These are phyloP conservation scores for Wickerhamomyces mucosus DNA, from an alignment of 805 yeast genomes.

Conservation along the genomic window DNA sequence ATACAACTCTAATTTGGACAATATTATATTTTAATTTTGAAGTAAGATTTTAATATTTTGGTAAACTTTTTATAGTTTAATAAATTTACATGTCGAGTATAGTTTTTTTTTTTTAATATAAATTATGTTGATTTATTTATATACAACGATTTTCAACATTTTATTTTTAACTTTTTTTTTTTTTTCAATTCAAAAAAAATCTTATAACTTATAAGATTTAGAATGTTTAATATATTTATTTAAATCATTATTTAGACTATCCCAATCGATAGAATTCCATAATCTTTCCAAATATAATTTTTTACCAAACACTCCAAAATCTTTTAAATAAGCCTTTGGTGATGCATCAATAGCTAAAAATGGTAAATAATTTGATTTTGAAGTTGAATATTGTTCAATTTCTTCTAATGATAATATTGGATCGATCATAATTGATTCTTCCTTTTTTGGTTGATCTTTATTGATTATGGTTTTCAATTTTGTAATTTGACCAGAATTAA, in stretches of 20 bases:
- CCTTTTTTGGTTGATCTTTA: conserved; percentile 3
- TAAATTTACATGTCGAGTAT: no score
- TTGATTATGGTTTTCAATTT: conserved; percentile 10
- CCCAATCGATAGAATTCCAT: conserved; percentile 71
- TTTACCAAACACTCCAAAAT: conserved; percentile 74
- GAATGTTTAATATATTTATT: no score
- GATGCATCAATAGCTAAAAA: conserved; percentile 64
- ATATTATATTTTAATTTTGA: no score
- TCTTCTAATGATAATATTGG: conserved; percentile 20
- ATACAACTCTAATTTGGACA: no score
- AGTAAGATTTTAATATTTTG: no score
- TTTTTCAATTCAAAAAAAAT: no score
- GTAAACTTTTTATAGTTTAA: no score
- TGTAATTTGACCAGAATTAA: conserved; percentile 36
- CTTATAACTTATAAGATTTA: no score
- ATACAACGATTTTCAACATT: no score
- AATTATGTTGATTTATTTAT: no score
- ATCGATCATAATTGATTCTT: conserved; percentile 5
- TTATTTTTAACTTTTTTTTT: no score
- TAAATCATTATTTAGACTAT: conserved; percentile 35
- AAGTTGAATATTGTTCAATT: conserved; percentile 12
- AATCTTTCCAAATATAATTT: conserved; percentile 50
- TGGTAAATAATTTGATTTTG: conserved; percentile 35
- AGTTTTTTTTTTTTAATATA: no score
- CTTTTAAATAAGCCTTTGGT: conserved; percentile 59